Base-by-base conservation (phyloP, 1,139 yeast genomes). In the Candida tropicalis region DNA sequence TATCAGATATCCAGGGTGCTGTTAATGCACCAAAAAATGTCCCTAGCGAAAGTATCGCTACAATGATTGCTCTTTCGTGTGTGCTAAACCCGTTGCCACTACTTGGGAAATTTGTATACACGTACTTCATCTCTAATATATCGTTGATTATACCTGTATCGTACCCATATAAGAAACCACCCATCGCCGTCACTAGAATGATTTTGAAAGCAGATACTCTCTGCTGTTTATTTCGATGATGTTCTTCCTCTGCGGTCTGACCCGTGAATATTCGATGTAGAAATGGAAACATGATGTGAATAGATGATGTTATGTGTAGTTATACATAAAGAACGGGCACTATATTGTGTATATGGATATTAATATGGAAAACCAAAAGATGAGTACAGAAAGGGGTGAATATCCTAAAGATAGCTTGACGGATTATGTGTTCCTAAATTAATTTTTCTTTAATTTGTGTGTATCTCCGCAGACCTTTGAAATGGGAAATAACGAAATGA, bases 91-190 rank as follows among this genome's bases (percentile, higher is more conserved):
- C 53, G 2, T 49, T 47, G 4, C 68, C 62, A 50, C 76, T 71
- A 4, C 73, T 54, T 1, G 90, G 80, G 50, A 85, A 78, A 38
- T 75, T 68, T 1, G 60, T 47, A 40, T 73, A 69, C 25, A 86
- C 89, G 57, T 76, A 85, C 11, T 63, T 53, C 93, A 86, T 86
- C 52, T 84, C 89, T 44, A 84, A 62, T 8, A 87, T 68, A 51
- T 84, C 86, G 60, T 87, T 87, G 43, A 85, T 82, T 39, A 86
- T 68, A 3, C 95, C 95, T 1, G 95, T 88, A 62, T 87, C 96
- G 59, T 85, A 86, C 1, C 95, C 95, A 57, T 84, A 87, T 40
- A 87, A 68, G 62, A 87, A 86, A 0, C 95, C 95, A 32, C 95
- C 95, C 16, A 84, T 76, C 15, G 95, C 93, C 7, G 91, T 90